phyloP scores from a whole-genome alignment of 495 filamentous ascomycete species.

The Tuber magnatum region DNA sequence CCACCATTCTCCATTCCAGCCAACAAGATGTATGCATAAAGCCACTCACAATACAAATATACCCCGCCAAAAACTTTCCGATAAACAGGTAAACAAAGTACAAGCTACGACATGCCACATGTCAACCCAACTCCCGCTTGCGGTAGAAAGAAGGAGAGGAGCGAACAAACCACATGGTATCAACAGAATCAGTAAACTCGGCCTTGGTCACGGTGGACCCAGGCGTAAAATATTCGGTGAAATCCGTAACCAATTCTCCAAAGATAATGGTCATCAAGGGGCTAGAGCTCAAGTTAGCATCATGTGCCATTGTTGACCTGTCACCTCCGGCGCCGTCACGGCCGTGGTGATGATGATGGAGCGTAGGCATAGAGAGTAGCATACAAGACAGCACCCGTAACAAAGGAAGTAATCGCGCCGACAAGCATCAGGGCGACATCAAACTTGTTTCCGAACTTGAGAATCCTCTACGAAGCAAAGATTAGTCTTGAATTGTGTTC shows the following conservation, averaged over 20 bases:
- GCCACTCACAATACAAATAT: constrained; percentile 42
- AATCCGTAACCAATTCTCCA: constrained; percentile 27
- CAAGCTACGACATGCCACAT: constrained; percentile 38
- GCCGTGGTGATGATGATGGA: not conserved
- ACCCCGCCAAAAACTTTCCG: constrained; percentile 52
- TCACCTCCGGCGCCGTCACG: not conserved
- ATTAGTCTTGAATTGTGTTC: constrained; percentile 5
- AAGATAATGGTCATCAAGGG: constrained; percentile 44
- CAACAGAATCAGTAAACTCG: constrained; percentile 14
- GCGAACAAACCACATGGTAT: constrained; percentile 25
- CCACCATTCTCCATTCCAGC: not conserved
- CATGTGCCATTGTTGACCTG: not conserved
- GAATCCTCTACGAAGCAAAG: constrained; percentile 13
- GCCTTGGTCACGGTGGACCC: constrained; percentile 8
- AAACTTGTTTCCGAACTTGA: constrained; percentile 23
- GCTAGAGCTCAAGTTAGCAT: constrained; percentile 15
- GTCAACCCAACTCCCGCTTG: constrained; percentile 16
- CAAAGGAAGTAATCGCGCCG: constrained; percentile 22
- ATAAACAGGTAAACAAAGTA: constrained; percentile 60
- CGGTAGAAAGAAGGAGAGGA: not conserved
- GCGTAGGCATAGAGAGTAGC: constrained; percentile 1
- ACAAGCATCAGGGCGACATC: constrained; percentile 27
- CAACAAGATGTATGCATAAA: not conserved
- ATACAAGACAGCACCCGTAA: constrained; percentile 30
- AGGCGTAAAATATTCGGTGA: constrained; percentile 25